A percentile compares a stretch with the other conserved stretches of the same genome.
phyloP scores from a whole-genome alignment of 306 rosid species.

The Citrullus amarus region DNA sequence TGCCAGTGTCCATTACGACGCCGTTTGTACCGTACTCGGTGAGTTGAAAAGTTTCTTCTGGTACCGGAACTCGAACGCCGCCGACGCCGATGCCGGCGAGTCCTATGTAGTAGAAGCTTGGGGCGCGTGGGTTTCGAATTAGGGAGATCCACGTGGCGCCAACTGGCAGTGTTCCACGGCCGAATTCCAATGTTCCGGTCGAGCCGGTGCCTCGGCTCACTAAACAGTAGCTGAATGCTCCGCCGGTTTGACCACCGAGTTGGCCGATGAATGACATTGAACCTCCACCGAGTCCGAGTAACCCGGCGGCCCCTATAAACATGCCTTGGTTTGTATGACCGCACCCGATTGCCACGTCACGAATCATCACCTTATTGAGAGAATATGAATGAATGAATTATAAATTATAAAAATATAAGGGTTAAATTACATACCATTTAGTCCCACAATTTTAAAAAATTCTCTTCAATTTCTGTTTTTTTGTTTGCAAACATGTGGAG shows the following conservation, averaged over 20 bases:
- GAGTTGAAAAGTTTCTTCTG: slow-evolving; percentile 31
- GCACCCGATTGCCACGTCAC: slow-evolving; percentile 70
- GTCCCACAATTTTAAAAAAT: too few relatives aligned
- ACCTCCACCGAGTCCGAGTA: slow-evolving; percentile 81
- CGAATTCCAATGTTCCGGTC: slow-evolving; percentile 51
- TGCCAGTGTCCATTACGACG: slow-evolving; percentile 87
- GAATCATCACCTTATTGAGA: slow-evolving; percentile 20
- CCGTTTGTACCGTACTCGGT: slow-evolving; percentile 42
- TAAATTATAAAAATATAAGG: neutral
- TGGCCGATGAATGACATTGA: slow-evolving; percentile 80
- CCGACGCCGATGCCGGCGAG: slow-evolving; percentile 77
- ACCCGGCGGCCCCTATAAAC: slow-evolving; percentile 85
- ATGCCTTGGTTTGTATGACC: slow-evolving; percentile 78
- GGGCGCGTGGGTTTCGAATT: slow-evolving; percentile 42
- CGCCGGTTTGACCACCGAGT: slow-evolving; percentile 65
- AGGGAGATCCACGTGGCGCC: slow-evolving; percentile 83
- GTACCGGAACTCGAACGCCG: slow-evolving; percentile 35
- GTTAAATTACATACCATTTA: neutral
- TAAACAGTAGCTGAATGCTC: slow-evolving; percentile 66
- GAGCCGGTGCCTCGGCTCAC: slow-evolving; percentile 40
- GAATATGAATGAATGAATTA: neutral
- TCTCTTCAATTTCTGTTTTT: too few relatives aligned
- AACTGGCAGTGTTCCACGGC: slow-evolving; percentile 64
- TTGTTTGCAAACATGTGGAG: too few relatives aligned
- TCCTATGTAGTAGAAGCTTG: slow-evolving; percentile 71